Evolutionary conservation across 306 rosid genomes (phyloP).

Genomic region (Acmispon strigosus): DNA sequence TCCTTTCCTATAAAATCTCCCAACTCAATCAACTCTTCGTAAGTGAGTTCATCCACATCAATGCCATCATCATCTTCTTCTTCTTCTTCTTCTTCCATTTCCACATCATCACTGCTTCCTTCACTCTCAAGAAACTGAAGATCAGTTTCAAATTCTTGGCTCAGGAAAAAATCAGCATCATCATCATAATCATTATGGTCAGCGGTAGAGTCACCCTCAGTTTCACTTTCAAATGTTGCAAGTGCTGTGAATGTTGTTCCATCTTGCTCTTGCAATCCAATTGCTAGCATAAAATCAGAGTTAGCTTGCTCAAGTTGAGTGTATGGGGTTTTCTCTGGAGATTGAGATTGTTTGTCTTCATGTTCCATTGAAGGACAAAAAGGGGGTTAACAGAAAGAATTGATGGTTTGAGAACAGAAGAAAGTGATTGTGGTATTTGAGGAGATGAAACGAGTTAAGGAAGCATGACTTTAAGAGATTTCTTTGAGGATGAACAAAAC

Average conservation of each 20-base stretch:
- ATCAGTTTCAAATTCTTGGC: slow-evolving; percentile 23
- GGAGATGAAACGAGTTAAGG: background rate
- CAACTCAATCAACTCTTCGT: slow-evolving; percentile 65
- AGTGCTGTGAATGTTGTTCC: slow-evolving; percentile 21
- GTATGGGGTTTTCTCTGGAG: slow-evolving; percentile 32
- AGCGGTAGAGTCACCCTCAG: slow-evolving; percentile 11
- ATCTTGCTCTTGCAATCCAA: slow-evolving; percentile 49
- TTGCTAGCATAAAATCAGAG: slow-evolving; percentile 39
- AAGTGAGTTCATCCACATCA: slow-evolving; percentile 54
- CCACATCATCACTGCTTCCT: slow-evolving; percentile 20
- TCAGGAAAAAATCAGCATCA: slow-evolving; percentile 16
- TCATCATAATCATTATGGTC: background rate
- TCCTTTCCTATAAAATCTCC: slow-evolving; percentile 35
- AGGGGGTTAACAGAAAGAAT: background rate
- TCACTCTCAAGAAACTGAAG: slow-evolving; percentile 36
- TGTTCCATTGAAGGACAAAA: slow-evolving; percentile 37
- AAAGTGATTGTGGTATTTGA: slow-evolving; percentile 21
- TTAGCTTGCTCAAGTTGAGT: slow-evolving; percentile 28
- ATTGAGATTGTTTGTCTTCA: slow-evolving; percentile 36
- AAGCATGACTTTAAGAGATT: slow-evolving; percentile 17
- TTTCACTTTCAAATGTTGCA: slow-evolving; percentile 38
- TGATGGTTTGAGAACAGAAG: background rate
- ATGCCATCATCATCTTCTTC: slow-evolving; percentile 40
- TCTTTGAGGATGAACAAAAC: slow-evolving; percentile 30
- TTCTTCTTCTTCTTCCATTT: slow-evolving; percentile 32